Percentiles rank a stretch among this genome's conserved stretches.
phyloP scores from a whole-genome alignment of 2,329 filamentous ascomycete species.

The Alternaria ventricosa region DNA sequence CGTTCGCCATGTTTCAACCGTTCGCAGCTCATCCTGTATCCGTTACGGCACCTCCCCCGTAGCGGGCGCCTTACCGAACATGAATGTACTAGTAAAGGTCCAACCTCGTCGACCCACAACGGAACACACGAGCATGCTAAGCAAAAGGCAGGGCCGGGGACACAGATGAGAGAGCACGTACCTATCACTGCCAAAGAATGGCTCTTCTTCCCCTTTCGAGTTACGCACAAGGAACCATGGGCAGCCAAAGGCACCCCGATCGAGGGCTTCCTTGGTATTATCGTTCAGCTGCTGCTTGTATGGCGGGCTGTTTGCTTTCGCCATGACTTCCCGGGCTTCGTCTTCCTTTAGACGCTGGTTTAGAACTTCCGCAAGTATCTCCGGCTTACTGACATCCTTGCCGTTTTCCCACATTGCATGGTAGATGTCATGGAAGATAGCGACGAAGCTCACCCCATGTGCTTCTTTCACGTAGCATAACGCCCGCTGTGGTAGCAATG shows the following conservation, averaged over 20 bases:
- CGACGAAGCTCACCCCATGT: slow-evolving; percentile 58
- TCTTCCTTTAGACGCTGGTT: slow-evolving; percentile 56
- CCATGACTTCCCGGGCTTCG: slow-evolving; percentile 64
- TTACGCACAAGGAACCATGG: slow-evolving; percentile 77
- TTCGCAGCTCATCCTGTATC: slow-evolving; percentile 14
- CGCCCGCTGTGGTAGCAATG: slow-evolving; percentile 67
- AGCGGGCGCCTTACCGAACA: slow-evolving; percentile 15
- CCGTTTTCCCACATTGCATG: slow-evolving; percentile 68
- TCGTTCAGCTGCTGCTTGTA: slow-evolving; percentile 62
- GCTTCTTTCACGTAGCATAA: slow-evolving; percentile 70
- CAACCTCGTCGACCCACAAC: neutral
- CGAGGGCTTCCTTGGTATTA: slow-evolving; percentile 67
- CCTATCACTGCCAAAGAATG: slow-evolving; percentile 81
- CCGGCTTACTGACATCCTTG: slow-evolving; percentile 65
- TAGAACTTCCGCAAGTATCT: slow-evolving; percentile 57
- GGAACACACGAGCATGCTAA: neutral
- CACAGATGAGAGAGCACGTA: slow-evolving; percentile 34
- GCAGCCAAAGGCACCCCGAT: slow-evolving; percentile 74
- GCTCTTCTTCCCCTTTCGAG: slow-evolving; percentile 63
- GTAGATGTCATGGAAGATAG: slow-evolving; percentile 63
- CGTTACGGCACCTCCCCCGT: slow-evolving; percentile 3
- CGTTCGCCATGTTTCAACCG: slow-evolving; percentile 20
- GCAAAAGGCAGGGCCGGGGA: neutral
- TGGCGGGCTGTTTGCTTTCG: slow-evolving; percentile 57
- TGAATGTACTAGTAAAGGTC: slow-evolving; percentile 2